Evolutionary conservation across 2,329 filamentous ascomycete genomes (phyloP).

Genomic region (Aschersonia sp.): DNA sequence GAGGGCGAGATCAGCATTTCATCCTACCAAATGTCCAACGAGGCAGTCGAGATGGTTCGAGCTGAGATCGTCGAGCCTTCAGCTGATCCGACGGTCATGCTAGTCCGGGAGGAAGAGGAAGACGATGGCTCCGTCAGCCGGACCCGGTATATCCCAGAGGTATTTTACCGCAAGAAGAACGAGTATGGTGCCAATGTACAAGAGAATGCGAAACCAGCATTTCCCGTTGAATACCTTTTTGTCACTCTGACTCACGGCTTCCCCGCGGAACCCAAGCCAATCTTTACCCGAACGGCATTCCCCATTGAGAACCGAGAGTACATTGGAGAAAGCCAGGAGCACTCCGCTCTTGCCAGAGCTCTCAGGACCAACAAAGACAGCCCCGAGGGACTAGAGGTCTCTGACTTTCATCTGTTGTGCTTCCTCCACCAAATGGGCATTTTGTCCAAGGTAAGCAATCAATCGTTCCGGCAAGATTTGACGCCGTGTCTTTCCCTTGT

Average conservation of each 20-base stretch:
- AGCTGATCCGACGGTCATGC: constrained; percentile 83
- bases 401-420: constrained; percentile 88
- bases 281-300: constrained; percentile 63
- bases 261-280: constrained; percentile 62
- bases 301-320: constrained; percentile 84
- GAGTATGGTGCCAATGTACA: constrained; percentile 94
- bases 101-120: constrained; percentile 85
- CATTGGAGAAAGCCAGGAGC: constrained; percentile 75
- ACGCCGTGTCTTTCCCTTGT: too few species aligned
- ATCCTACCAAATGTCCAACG: constrained; percentile 88
- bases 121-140: constrained; percentile 54
- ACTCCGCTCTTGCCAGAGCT: constrained; percentile 50
- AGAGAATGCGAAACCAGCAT: constrained; percentile 90
- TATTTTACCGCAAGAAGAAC: constrained; percentile 91
- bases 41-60: constrained; percentile 91
- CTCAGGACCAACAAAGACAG: constrained; percentile 48
- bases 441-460: constrained; percentile 59
- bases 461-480: background rate
- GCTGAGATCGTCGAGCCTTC: constrained; percentile 93
- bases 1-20: constrained; percentile 77
- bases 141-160: constrained; percentile 86
- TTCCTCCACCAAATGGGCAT: constrained; percentile 72
- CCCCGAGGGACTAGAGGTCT: constrained; percentile 53
- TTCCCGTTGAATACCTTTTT: constrained; percentile 91
- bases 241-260: constrained; percentile 96